Base-by-base conservation (phyloP, 148 eudicot genomes). In the Chenopodium formosanum region DNA sequence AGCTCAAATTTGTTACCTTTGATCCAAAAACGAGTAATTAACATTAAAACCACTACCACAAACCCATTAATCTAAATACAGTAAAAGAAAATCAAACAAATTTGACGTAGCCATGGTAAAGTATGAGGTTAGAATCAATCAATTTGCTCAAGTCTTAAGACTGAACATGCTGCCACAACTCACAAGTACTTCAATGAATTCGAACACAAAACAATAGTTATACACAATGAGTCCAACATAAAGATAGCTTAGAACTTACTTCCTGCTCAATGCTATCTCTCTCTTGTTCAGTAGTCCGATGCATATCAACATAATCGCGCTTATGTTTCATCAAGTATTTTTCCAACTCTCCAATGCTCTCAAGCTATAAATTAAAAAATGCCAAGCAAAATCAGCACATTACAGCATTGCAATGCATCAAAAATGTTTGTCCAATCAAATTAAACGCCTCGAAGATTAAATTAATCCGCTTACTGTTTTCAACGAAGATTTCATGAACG, bases 191-290 rank as follows among this genome's bases (percentile, higher is more conserved):
- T 40, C 44, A 40, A 40, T 5, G 7, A 40, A 40, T 6, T 5
- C 44, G 44, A 40, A 40, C 44, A 40, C 44, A 40, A 40, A 40
- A 40, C 44, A 40, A 40, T 5, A 40, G 1, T 40, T 40, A 40
- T 40, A 40, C 44, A 40, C 44, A 40, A 48, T 48, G 10, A 48
- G 52, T 48, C 52, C 52, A 48, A 48, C 52, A 6, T 48, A 48
- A 48, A 48, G 52, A 48, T 19, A 67, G 50, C 9, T 60, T 20
- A 62, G n/a, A 63, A 78, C 95, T 81, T 92, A 96, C 99, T 88
- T 96, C 99, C 84, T 96, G 97, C 88, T 96, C 99, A 81, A 96
- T 94, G 89, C 94, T 85, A 85, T 96, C 99, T 78, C 99, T 87
- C 87, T 96, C 99, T 77, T 90, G 89, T 86, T 96, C 99, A 76